phyloP scores from a whole-genome alignment of 495 filamentous ascomycete species.

The Symbiotaphrina buchneri region DNA sequence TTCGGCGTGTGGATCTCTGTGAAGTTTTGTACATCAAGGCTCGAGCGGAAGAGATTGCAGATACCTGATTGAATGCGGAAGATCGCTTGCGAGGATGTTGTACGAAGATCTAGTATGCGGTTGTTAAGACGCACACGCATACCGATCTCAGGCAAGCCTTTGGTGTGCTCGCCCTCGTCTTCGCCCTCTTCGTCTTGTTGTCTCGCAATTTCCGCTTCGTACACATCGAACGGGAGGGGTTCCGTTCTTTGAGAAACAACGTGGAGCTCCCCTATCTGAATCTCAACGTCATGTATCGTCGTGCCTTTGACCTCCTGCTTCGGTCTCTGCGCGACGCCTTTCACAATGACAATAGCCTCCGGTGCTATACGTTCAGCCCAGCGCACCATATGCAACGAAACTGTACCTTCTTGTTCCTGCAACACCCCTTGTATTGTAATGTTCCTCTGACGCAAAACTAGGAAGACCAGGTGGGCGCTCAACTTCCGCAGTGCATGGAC shows the following conservation, averaged over 20 bases:
- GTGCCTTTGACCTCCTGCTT: slow-evolving; percentile 31
- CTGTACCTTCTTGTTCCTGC: slow-evolving; percentile 32
- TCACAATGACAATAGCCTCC: slow-evolving; percentile 42
- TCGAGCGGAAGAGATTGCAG: slow-evolving; percentile 56
- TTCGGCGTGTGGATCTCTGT: slow-evolving; percentile 80
- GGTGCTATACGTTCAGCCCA: slow-evolving; percentile 48
- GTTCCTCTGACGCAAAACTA: slow-evolving; percentile 68
- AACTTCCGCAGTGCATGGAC: slow-evolving; percentile 74
- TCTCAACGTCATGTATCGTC: slow-evolving; percentile 31
- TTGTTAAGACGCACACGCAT: slow-evolving; percentile 68
- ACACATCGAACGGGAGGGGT: slow-evolving; percentile 36
- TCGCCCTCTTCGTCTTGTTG: slow-evolving; percentile 10
- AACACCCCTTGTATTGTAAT: slow-evolving; percentile 62
- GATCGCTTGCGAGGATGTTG: slow-evolving; percentile 74
- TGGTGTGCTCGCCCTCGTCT: slow-evolving; percentile 18
- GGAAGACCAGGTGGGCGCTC: slow-evolving; percentile 78
- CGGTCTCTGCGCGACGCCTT: slow-evolving; percentile 36
- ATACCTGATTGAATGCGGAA: slow-evolving; percentile 63
- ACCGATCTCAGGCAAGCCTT: slow-evolving; percentile 38
- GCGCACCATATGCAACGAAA: slow-evolving; percentile 34
- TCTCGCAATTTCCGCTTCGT: slow-evolving; percentile 32
- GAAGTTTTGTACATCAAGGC: slow-evolving; percentile 53
- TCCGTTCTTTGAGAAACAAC: slow-evolving; percentile 31
- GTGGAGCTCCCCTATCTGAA: slow-evolving; percentile 24
- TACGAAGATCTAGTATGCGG: slow-evolving; percentile 74